A percentile compares a stretch with the other conserved stretches of the same genome.
Conservation (phyloP, 306 rosid species). For the Prunus campanulata region DNA sequence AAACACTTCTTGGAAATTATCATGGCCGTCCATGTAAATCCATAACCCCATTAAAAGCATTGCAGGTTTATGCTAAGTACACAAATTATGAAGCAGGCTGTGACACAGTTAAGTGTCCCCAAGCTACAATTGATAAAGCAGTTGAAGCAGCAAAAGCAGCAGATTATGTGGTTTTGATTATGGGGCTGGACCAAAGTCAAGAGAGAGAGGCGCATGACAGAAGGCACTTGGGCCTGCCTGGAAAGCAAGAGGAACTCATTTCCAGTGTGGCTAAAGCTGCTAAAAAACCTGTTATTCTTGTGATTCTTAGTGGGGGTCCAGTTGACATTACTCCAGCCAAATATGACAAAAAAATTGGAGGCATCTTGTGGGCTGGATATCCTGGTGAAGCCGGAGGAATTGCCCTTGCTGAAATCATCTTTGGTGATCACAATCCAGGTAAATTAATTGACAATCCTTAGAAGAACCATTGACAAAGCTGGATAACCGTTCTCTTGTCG, state of each 20-base stretch:
- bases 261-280: slow-evolving; percentile 63
- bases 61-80: slow-evolving; percentile 48
- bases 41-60: slow-evolving; percentile 54
- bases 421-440: slow-evolving; percentile 97
- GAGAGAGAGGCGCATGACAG: slow-evolving; percentile 80
- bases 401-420: slow-evolving; percentile 78
- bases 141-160: slow-evolving; percentile 48
- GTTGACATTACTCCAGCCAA: slow-evolving; percentile 75
- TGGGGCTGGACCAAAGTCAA: slow-evolving; percentile 82
- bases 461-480: not conserved
- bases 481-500: not conserved
- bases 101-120: slow-evolving; percentile 48
- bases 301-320: slow-evolving; percentile 84
- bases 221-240: slow-evolving; percentile 57
- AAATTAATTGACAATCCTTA: not conserved
- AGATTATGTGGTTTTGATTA: slow-evolving; percentile 72
- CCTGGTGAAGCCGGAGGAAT: slow-evolving; percentile 82
- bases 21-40: slow-evolving; percentile 77
- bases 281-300: slow-evolving; percentile 66
- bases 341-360: slow-evolving; percentile 54
- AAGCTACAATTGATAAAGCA: slow-evolving; percentile 51
- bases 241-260: slow-evolving; percentile 69
- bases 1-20: slow-evolving; percentile 73
- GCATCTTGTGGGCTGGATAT: slow-evolving; percentile 98
- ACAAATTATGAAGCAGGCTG: slow-evolving; percentile 64